A percentile compares a stretch with the other conserved stretches of the same genome.
Conservation (phyloP, 2,329 filamentous ascomycete genomes). For the Curvularia verruculosa region DNA sequence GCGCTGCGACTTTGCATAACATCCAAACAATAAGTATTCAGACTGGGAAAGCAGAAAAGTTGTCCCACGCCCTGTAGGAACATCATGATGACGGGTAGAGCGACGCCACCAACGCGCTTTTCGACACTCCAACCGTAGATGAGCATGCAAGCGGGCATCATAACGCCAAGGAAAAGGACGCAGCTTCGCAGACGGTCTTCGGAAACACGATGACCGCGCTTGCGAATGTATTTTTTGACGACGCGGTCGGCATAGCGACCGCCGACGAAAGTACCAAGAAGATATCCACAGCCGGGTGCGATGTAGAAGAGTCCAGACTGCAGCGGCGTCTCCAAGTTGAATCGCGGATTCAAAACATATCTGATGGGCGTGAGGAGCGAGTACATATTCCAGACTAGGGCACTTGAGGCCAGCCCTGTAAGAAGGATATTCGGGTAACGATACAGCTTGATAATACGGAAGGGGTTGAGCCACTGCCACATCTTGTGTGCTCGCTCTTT, state of each 20-base stretch:
- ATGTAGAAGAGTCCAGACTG: conserved; percentile 76
- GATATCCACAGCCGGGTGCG: conserved; percentile 72
- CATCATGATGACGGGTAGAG: conserved; percentile 72
- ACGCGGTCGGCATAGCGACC: conserved; percentile 72
- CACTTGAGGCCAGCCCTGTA: conserved; percentile 62
- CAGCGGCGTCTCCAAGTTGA: conserved; percentile 69
- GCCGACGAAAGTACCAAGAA: conserved; percentile 73
- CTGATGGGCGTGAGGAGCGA: conserved; percentile 71
- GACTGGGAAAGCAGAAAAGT: conserved; percentile 74
- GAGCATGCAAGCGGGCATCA: conserved; percentile 68
- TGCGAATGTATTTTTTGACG: conserved; percentile 68
- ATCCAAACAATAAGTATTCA: conserved; percentile 83
- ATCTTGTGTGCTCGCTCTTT: conserved; percentile 61
- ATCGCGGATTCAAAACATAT: conserved; percentile 76
- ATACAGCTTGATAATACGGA: conserved; percentile 68
- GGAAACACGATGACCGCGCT: conserved; percentile 66
- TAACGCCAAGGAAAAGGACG: conserved; percentile 61
- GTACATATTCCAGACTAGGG: conserved; percentile 79
- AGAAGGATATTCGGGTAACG: conserved; percentile 70
- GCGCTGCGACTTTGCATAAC: conserved; percentile 74
- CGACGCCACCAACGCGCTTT: conserved; percentile 60
- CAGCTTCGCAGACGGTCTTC: conserved; percentile 68
- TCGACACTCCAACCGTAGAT: conserved; percentile 72
- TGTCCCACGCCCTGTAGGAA: conserved; percentile 77
- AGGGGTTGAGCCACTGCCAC: conserved; percentile 69